Percentiles rank a stretch among this genome's conserved stretches.
Conservation (phyloP, 2,329 filamentous ascomycete species). For the Aspergillus aculeatus region DNA sequence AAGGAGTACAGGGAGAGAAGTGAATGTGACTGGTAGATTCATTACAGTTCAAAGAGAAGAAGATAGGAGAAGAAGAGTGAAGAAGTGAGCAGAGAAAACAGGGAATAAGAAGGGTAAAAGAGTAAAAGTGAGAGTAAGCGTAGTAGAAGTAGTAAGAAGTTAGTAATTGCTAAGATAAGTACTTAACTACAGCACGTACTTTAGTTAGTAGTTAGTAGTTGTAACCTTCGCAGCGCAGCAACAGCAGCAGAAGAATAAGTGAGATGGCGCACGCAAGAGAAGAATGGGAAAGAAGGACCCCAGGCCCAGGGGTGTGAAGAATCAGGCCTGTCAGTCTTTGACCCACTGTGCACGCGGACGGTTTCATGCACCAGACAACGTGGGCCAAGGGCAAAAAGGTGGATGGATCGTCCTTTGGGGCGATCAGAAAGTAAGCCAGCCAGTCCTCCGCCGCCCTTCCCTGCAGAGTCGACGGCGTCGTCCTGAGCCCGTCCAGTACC, state of each 20-base stretch:
- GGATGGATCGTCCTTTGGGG: conserved; percentile 26
- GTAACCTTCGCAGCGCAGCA: too few species aligned
- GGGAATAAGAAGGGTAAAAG: conserved; percentile 4
- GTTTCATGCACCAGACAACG: conserved; percentile 42
- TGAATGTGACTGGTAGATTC: conserved; percentile 1
- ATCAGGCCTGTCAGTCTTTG: conserved; percentile 38
- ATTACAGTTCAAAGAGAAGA: conserved; percentile 6
- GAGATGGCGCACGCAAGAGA: background rate
- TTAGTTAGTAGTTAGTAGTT: background rate
- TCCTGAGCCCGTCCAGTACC: background rate
- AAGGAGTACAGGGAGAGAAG: background rate
- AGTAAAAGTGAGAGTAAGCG: conserved; percentile 6
- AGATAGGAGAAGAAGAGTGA: conserved; percentile 7
- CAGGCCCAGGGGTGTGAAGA: conserved; percentile 29
- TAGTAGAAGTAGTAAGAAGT: background rate
- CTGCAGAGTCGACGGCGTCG: conserved; percentile 20
- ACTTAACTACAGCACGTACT: too few species aligned
- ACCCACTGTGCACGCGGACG: conserved; percentile 40
- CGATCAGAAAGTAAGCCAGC: conserved; percentile 20
- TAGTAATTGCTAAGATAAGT: background rate
- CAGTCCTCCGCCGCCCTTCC: conserved; percentile 7
- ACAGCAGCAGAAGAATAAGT: background rate
- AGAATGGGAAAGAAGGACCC: conserved; percentile 5
- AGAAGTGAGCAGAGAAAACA: conserved; percentile 1
- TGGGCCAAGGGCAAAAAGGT: conserved; percentile 32